These are phyloP conservation scores for Neoarthrinium moseri DNA, from an alignment of 2,329 filamentous ascomycete genomes.

Conservation along the genomic window DNA sequence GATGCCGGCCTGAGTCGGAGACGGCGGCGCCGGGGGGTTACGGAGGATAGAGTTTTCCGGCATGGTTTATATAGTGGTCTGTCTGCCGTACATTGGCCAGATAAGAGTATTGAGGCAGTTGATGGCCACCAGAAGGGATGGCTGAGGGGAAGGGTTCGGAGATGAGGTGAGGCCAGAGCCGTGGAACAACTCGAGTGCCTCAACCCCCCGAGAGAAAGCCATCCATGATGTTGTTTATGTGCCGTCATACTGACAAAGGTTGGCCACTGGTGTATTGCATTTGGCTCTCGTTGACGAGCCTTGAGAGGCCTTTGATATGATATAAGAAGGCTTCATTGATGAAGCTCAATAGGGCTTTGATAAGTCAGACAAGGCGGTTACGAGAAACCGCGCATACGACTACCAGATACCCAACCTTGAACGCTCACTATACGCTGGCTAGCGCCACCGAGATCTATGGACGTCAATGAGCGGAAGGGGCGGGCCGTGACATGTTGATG, in stretches of 20 bases:
- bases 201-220: background rate
- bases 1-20: slow-evolving; percentile 10
- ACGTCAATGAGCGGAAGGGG: background rate
- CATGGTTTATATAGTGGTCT: background rate
- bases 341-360: background rate
- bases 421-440: too few species aligned
- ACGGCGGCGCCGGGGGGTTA: slow-evolving; percentile 1
- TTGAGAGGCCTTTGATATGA: background rate
- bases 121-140: background rate
- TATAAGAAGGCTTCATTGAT: background rate
- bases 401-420: too few species aligned
- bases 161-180: background rate
- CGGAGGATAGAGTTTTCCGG: background rate
- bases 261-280: background rate
- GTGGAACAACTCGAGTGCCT: too few species aligned
- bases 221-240: background rate
- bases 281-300: background rate
- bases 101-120: background rate
- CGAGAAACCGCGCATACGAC: too few species aligned
- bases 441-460: background rate
- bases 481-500: background rate
- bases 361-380: too few species aligned
- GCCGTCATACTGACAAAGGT: background rate
- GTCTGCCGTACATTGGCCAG: background rate
- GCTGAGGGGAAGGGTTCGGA: background rate